Evolutionary conservation across 306 rosid genomes (phyloP).

Genomic region (Trifolium fragiferum): DNA sequence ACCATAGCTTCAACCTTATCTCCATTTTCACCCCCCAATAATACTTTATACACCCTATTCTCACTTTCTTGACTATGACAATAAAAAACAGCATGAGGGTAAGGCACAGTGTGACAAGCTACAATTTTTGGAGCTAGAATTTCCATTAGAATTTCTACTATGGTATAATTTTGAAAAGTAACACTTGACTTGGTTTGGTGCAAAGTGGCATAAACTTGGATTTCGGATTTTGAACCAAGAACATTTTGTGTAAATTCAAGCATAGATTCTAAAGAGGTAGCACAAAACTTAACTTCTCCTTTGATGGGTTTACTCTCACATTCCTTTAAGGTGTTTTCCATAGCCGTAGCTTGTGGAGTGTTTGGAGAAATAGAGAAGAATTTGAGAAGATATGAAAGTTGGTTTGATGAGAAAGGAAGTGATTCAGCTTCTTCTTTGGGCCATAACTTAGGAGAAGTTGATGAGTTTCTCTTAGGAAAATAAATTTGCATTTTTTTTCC

Average conservation of each 20-base stretch:
- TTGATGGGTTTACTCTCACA: slow-evolving; percentile 65
- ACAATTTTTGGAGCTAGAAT: slow-evolving; percentile 66
- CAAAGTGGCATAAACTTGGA: slow-evolving; percentile 51
- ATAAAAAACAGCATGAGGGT: slow-evolving; percentile 69
- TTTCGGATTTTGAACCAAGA: slow-evolving; percentile 42
- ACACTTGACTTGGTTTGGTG: slow-evolving; percentile 57
- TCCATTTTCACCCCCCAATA: slow-evolving; percentile 62
- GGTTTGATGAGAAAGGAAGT: slow-evolving; percentile 59
- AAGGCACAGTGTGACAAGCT: slow-evolving; percentile 80
- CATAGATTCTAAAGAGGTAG: slow-evolving; percentile 79
- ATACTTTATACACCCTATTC: slow-evolving; percentile 57
- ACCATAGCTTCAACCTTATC: slow-evolving; percentile 67
- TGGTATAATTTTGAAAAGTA: slow-evolving; percentile 70
- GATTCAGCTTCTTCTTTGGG: slow-evolving; percentile 49
- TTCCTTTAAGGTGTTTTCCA: slow-evolving; percentile 26
- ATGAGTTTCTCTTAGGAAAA: too few species aligned
- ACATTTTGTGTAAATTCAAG: slow-evolving; percentile 50
- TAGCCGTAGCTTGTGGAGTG: slow-evolving; percentile 72
- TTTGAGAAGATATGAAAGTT: slow-evolving; percentile 56
- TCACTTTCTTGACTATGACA: slow-evolving; percentile 63
- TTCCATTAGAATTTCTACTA: slow-evolving; percentile 46
- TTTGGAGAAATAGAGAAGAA: slow-evolving; percentile 49
- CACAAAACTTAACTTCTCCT: slow-evolving; percentile 74
- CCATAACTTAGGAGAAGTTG: too few species aligned
- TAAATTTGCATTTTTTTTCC: too few species aligned